Evolutionary conservation across 2,329 filamentous ascomycete species (phyloP).

Genomic region (Colletotrichum orchidophilum): DNA sequence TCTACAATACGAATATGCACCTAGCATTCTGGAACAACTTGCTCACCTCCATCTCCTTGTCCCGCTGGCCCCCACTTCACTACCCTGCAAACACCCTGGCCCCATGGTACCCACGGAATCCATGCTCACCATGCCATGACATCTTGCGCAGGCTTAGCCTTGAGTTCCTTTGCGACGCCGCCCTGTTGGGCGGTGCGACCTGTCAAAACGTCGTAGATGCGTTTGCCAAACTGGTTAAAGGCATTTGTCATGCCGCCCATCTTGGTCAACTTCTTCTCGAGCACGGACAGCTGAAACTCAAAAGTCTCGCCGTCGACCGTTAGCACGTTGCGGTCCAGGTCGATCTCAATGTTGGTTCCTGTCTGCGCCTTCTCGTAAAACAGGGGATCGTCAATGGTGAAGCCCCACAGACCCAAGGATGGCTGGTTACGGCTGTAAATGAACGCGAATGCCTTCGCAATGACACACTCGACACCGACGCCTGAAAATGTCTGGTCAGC

Average conservation of each 20-base stretch:
- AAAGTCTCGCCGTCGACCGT: constrained; percentile 39
- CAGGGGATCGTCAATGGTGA: constrained; percentile 47
- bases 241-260: constrained; percentile 49
- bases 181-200: background rate
- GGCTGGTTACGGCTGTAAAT: constrained; percentile 57
- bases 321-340: constrained; percentile 37
- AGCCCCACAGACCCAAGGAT: constrained; percentile 53
- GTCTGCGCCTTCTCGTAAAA: constrained; percentile 50
- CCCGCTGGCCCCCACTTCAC: background rate
- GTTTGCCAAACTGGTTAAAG: constrained; percentile 49
- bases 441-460: constrained; percentile 55
- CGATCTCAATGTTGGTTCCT: constrained; percentile 47
- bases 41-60: background rate
- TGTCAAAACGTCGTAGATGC: constrained; percentile 23
- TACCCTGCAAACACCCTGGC: background rate
- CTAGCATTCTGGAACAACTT: background rate
- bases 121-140: constrained; percentile 10
- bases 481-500: constrained; percentile 21
- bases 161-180: background rate
- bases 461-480: constrained; percentile 51
- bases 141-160: background rate
- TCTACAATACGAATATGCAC: background rate
- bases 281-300: constrained; percentile 46
- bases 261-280: constrained; percentile 49
- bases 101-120: background rate